A percentile compares a stretch with the other conserved stretches of the same genome.
Conservation (phyloP, 2,329 filamentous ascomycete genomes). For the Epichloe sibirici region DNA sequence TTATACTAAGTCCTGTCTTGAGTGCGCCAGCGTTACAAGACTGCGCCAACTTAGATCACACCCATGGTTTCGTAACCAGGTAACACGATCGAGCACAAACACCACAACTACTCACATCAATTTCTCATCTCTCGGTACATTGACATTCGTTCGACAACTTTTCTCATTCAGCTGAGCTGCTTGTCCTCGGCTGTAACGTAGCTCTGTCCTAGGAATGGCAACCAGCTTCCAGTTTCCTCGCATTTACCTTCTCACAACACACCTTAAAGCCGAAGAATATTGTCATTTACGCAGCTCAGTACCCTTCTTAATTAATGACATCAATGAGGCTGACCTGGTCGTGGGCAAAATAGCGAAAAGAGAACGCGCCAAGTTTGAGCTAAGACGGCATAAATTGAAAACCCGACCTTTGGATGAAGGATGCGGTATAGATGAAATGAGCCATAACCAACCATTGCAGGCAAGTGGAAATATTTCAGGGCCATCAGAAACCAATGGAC, state of each 20-base stretch:
- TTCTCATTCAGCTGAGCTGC: background rate
- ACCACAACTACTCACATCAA: too few relatives aligned
- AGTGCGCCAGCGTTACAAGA: too few relatives aligned
- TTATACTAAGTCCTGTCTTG: too few relatives aligned
- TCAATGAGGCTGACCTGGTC: slow-evolving; percentile 59
- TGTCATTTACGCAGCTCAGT: slow-evolving; percentile 54
- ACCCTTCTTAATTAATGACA: slow-evolving; percentile 54
- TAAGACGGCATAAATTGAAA: slow-evolving; percentile 53
- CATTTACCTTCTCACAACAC: slow-evolving; percentile 62
- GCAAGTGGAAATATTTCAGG: background rate
- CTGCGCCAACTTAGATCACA: too few relatives aligned
- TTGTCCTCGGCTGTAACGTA: background rate
- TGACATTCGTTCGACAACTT: background rate
- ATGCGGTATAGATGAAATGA: background rate
- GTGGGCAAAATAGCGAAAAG: slow-evolving; percentile 61
- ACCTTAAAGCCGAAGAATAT: slow-evolving; percentile 51
- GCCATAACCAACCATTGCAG: background rate
- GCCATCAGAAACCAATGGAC: background rate
- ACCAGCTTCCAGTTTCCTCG: slow-evolving; percentile 36
- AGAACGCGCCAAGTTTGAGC: slow-evolving; percentile 63
- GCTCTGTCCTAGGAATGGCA: background rate
- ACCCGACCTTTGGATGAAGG: slow-evolving; percentile 31
- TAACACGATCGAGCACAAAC: too few relatives aligned
- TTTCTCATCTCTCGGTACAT: too few relatives aligned
- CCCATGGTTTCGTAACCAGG: too few relatives aligned